These are phyloP conservation scores for Trichoderma koningii DNA, from an alignment of 2,329 filamentous ascomycete genomes.

Conservation along the genomic window DNA sequence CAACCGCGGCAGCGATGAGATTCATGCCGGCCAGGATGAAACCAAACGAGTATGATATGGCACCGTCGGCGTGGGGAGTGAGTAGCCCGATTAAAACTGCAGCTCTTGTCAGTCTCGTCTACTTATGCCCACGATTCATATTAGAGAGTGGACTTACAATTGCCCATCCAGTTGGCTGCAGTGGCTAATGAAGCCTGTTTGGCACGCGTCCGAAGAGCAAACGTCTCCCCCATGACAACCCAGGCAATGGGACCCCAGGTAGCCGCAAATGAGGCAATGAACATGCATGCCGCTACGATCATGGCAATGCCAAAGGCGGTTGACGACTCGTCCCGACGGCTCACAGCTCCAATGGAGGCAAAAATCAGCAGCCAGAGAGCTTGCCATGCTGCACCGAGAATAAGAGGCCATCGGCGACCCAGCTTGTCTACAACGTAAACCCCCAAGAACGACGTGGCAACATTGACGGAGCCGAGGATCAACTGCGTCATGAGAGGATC, in stretches of 20 bases:
- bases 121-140: not conserved
- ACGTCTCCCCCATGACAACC: slow-evolving; percentile 68
- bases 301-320: slow-evolving; percentile 62
- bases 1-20: slow-evolving; percentile 57
- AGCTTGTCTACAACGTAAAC: slow-evolving; percentile 69
- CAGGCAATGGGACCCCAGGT: slow-evolving; percentile 73
- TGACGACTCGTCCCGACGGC: slow-evolving; percentile 38
- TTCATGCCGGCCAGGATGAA: slow-evolving; percentile 68
- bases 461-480: slow-evolving; percentile 69
- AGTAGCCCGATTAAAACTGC: slow-evolving; percentile 65
- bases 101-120: not conserved
- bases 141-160: slow-evolving; percentile 47
- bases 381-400: slow-evolving; percentile 69
- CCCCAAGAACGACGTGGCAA: slow-evolving; percentile 65
- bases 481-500: slow-evolving; percentile 69
- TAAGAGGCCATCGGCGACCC: slow-evolving; percentile 68
- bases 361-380: slow-evolving; percentile 66
- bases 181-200: slow-evolving; percentile 59
- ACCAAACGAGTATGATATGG: slow-evolving; percentile 64
- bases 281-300: slow-evolving; percentile 73
- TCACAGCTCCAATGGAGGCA: slow-evolving; percentile 56
- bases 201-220: slow-evolving; percentile 58
- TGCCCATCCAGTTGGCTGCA: slow-evolving; percentile 60
- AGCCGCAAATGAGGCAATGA: slow-evolving; percentile 69
- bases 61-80: slow-evolving; percentile 64